A percentile compares a stretch with the other conserved stretches of the same genome.
phyloP scores from a whole-genome alignment of 176 grass and related monocot genomes.

The Bothriochloa decipiens region DNA sequence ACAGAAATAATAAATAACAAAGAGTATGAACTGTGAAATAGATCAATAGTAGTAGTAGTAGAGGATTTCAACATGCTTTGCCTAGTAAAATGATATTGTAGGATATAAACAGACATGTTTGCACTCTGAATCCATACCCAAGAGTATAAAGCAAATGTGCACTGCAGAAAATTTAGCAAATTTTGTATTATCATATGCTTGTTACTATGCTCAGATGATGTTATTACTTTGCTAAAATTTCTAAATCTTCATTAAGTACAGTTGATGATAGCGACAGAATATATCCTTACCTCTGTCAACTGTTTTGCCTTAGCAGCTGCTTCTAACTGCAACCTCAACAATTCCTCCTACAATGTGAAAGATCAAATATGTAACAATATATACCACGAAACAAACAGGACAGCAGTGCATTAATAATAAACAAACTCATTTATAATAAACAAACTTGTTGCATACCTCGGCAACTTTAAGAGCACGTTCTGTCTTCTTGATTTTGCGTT shows the following conservation, averaged over 20 bases:
- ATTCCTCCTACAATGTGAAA: slow-evolving; percentile 70
- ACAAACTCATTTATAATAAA: slow-evolving; percentile 14
- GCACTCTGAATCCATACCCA: background rate
- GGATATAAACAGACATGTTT: background rate
- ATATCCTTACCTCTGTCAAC: slow-evolving; percentile 69
- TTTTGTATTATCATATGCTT: slow-evolving; percentile 1
- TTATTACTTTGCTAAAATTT: slow-evolving; percentile 11
- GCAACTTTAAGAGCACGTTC: slow-evolving; percentile 91
- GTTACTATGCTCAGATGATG: background rate
- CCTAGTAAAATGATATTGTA: background rate
- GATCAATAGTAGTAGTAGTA: background rate
- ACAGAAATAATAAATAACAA: background rate
- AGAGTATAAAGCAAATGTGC: background rate
- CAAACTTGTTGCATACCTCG: slow-evolving; percentile 64
- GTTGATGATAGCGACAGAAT: background rate
- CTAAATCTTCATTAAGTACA: background rate
- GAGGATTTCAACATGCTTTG: background rate
- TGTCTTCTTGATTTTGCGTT: slow-evolving; percentile 73
- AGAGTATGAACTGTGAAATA: slow-evolving; percentile 4
- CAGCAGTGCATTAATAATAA: background rate
- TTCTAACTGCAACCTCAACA: slow-evolving; percentile 84
- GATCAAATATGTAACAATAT: slow-evolving; percentile 36
- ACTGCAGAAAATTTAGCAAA: background rate
- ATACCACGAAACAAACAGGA: background rate
- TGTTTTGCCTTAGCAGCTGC: slow-evolving; percentile 73